phyloP scores from a whole-genome alignment of 1,284 basidiomycete genomes.

The Sutorius eximius region DNA sequence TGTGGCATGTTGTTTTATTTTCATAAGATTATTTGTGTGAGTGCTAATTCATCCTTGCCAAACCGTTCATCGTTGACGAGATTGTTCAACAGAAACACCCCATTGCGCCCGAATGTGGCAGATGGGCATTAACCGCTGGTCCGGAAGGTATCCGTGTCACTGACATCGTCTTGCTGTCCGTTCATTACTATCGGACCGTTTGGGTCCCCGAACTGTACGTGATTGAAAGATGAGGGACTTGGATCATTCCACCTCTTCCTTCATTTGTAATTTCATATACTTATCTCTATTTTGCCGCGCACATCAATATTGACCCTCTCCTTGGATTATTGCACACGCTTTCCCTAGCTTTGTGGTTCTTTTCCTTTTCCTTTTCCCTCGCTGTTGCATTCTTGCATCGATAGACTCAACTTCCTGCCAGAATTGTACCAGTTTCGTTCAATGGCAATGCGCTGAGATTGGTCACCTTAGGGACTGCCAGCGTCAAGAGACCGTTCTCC shows the following conservation, averaged over 20 bases:
- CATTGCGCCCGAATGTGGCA: conserved; percentile 15
- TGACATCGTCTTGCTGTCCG: conserved; percentile 27
- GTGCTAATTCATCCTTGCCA: background rate
- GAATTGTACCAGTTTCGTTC: too few species aligned
- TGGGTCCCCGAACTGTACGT: conserved; percentile 36
- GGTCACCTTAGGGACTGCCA: background rate
- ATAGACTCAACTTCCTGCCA: background rate
- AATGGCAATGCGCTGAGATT: conserved; percentile 3
- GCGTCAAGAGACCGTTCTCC: conserved; percentile 5
- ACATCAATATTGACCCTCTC: background rate
- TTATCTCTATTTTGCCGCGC: conserved; percentile 11
- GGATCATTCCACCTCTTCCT: background rate
- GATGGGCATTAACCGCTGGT: conserved; percentile 23
- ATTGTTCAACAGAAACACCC: conserved; percentile 10
- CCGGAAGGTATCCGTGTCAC: conserved; percentile 17
- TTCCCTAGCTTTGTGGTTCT: background rate
- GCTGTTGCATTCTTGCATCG: background rate
- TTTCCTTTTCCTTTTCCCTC: too few species aligned
- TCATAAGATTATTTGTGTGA: conserved; percentile 13
- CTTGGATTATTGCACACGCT: background rate
- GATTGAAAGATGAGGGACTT: conserved; percentile 21
- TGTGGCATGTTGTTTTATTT: conserved; percentile 15
- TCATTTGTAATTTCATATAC: background rate
- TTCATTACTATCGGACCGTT: conserved; percentile 29
- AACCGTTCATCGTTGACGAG: background rate